Base-by-base conservation (phyloP, 1,139 yeast genomes). In the Protomyces inundatus region DNA sequence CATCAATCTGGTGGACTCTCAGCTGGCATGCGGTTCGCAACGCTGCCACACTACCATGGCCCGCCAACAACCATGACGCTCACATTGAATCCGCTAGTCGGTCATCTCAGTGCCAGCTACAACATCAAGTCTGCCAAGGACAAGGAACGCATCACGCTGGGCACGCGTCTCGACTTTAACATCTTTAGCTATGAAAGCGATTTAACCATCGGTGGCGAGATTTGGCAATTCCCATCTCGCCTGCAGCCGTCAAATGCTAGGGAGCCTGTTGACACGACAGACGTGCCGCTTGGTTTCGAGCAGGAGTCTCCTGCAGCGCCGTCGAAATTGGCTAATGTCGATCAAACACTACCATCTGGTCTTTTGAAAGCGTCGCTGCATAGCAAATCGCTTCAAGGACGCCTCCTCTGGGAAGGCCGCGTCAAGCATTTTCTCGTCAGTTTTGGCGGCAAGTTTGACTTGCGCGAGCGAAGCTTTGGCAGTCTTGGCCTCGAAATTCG, bases 151-250 rank as follows among this genome's bases (percentile, higher is more conserved):
- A 30, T 16, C 30, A 66, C 66, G 3, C 52, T 55, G 6, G 81
- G 84, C 0, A 83, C 85, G 12, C 81, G 88, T 65, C 90, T 90
- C 72, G 97, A 90, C 71, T 93, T 93, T 73, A 95, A 95, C 72
- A 78, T 90, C 62, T 93, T 89, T 73, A 91, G 98, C 0, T 91
- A 93, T 71, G 88, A 89, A 66, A 88, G 97, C 64, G 90, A 93
- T 71, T 76, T 93, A 64, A 85, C 95, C 0, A 75, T 95, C 42
- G 98, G 98, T 1, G 85, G 88, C 70, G 97, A 93, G 72, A 73
- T 93, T 35, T 90, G 93, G 85, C 83, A 77, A 32, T 67, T 66
- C 14, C 76, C 66, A 6, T 42, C 62, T 3, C n/a, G 12, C 10
- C 34, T 33, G 14, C 12, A 12, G 23, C 16, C 23, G 1, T 7